These are phyloP conservation scores for Tinospora cordifolia DNA, from an alignment of 164 flowering plant genomes.

Conservation along the genomic window DNA sequence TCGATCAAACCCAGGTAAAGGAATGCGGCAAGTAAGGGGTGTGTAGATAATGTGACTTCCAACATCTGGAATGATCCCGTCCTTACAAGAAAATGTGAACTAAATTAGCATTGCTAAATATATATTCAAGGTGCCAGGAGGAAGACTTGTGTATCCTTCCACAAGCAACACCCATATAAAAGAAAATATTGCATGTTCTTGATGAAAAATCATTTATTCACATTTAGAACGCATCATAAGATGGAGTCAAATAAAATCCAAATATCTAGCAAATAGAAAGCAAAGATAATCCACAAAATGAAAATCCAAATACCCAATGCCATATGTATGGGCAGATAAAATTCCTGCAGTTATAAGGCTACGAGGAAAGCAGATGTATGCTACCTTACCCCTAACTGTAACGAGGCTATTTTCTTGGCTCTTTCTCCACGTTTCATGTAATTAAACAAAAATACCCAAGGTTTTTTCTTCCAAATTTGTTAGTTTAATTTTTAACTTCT, in stretches of 20 bases:
- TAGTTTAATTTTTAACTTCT: too few relatives aligned
- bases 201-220: neutral
- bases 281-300: too few relatives aligned
- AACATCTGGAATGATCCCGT: constrained; percentile 70
- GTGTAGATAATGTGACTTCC: constrained; percentile 76
- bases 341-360: too few relatives aligned
- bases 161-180: neutral
- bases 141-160: neutral
- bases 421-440: too few relatives aligned
- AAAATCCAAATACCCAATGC: too few relatives aligned
- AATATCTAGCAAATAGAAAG: too few relatives aligned
- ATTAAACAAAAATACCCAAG: too few relatives aligned
- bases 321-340: too few relatives aligned
- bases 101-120: constrained; percentile 13
- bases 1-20: constrained; percentile 68
- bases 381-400: too few relatives aligned
- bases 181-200: neutral
- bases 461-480: too few relatives aligned
- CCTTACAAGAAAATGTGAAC: constrained; percentile 39
- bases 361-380: too few relatives aligned
- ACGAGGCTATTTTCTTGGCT: too few relatives aligned
- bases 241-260: neutral
- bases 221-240: neutral
- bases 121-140: neutral
- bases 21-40: constrained; percentile 78